These are phyloP conservation scores for Escovopsis weberi DNA, from an alignment of 2,329 filamentous ascomycete genomes.

Conservation along the genomic window DNA sequence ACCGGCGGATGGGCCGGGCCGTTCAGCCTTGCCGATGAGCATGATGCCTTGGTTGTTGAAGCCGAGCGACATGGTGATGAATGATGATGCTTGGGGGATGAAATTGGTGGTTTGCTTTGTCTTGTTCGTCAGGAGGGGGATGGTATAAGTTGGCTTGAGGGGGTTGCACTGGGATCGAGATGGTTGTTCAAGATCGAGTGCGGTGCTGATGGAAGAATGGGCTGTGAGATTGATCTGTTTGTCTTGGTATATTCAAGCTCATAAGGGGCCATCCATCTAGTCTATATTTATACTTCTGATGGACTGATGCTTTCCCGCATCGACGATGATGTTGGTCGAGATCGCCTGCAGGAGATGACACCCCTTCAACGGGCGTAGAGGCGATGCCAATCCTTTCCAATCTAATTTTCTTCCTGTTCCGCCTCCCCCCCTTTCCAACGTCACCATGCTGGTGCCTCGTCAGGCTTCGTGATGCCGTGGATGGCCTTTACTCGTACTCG, in stretches of 20 bases:
- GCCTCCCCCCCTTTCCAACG: no score
- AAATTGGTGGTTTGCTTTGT: not conserved
- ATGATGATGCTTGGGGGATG: not conserved
- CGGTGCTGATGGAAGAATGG: not conserved
- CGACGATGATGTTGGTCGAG: no score
- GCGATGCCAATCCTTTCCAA: no score
- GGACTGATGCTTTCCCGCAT: no score
- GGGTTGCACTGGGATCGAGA: not conserved
- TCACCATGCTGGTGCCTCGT: no score
- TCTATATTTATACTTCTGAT: no score
- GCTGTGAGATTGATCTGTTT: not conserved
- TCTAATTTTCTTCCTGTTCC: no score
- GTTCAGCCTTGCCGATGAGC: constrained; percentile 3
- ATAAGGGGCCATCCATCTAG: no score
- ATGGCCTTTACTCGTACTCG: no score
- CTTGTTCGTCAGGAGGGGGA: not conserved
- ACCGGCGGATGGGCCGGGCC: constrained; percentile 2
- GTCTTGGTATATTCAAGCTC: not conserved
- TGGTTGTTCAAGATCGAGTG: not conserved
- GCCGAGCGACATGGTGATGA: constrained; percentile 3
- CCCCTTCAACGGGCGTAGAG: no score
- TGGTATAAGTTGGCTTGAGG: not conserved
- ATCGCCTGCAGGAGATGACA: no score
- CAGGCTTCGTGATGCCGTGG: no score
- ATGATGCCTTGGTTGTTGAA: constrained; percentile 3